Base-by-base conservation (phyloP, 2,329 filamentous ascomycete genomes). In the Elsinoe batatas region DNA sequence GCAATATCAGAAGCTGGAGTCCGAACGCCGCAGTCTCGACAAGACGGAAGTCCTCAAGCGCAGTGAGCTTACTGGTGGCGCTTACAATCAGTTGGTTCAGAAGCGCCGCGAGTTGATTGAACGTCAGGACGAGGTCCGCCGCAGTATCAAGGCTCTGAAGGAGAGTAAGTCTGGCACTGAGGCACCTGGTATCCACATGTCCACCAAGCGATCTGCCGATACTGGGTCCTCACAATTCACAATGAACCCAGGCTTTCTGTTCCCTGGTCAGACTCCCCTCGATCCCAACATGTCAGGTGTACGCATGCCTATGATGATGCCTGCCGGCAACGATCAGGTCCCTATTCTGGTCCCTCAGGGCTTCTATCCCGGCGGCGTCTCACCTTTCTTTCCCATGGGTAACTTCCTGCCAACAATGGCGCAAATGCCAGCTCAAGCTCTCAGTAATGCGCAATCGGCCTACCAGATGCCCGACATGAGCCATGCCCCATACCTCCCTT, bases 1-100 rank as follows among this genome's bases (percentile, higher is more conserved):
- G 35, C 64, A 70, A 54, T 69, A 69, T 58, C 60, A 58, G 54
- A 70, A 68, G 59, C 64, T 68, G 15, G 66, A 69, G 30, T 59
- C 64, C 33, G 67, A 71, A 60, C 60, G 63, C 18, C 69, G 63
- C 57, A 64, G 66, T n/a, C 58, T 71, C 35, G 63, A 70, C 64
- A 69, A 69, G 61, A 64, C 64, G 2, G 69, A 71, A 56, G 69
- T 68, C 20, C 61, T 69, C 18, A 65, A 69, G 51, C 64, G 66
- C 32, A 62, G 63, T 36, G 60, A 61, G 11, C 66, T 71, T 65
- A 57, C 58, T 32, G 63, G 63, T 51, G 59, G 57, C 37, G 64
- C 65, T 30, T 67, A 62, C 58, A 61, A 64, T 8, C 63, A 64
- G 35, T 63, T 71, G 7, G 57, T 68, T 33, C 58, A 61, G 30